These are phyloP conservation scores for Apiotrichum brassicae DNA, from an alignment of 1,284 basidiomycete genomes.

Conservation along the genomic window DNA sequence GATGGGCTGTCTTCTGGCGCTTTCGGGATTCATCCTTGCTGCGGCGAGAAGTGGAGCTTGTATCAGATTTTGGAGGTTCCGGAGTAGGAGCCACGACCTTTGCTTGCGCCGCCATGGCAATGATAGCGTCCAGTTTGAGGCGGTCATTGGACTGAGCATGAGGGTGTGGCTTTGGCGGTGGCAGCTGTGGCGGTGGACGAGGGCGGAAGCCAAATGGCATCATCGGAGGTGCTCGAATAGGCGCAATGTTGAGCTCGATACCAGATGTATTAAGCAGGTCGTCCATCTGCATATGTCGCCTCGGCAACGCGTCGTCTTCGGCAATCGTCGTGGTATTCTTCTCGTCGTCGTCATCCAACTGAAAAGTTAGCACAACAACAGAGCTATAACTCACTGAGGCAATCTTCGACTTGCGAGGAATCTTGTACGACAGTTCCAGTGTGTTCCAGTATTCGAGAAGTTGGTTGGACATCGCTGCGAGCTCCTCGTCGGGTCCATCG, in stretches of 20 bases:
- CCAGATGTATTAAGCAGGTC: conserved; percentile 32
- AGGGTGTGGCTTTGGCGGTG: conserved; percentile 14
- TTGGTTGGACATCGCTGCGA: conserved; percentile 28
- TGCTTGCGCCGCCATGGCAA: conserved; percentile 40
- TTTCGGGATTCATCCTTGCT: conserved; percentile 41
- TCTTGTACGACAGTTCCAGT: conserved; percentile 38
- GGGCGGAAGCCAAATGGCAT: conserved; percentile 4
- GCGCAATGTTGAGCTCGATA: conserved; percentile 30
- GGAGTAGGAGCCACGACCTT: neutral
- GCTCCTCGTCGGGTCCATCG: conserved; percentile 22
- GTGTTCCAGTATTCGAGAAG: conserved; percentile 40
- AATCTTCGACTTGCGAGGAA: conserved; percentile 38
- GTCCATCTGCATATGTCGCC: conserved; percentile 23
- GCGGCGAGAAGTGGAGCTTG: conserved; percentile 31
- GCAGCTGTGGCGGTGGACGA: conserved; percentile 22
- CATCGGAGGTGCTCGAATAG: conserved; percentile 23
- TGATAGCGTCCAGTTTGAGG: conserved; percentile 45
- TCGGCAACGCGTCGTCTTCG: conserved; percentile 25
- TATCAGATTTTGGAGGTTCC: conserved; percentile 34
- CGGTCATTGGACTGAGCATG: conserved; percentile 20
- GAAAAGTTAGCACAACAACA: neutral
- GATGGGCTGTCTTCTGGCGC: conserved; percentile 31
- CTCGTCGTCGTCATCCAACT: conserved; percentile 45
- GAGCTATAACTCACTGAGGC: conserved; percentile 22
- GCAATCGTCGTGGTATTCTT: conserved; percentile 41